A percentile compares a stretch with the other conserved stretches of the same genome.
phyloP scores from a whole-genome alignment of 179 eudicot genomes.

The Spinacia oleracea region DNA sequence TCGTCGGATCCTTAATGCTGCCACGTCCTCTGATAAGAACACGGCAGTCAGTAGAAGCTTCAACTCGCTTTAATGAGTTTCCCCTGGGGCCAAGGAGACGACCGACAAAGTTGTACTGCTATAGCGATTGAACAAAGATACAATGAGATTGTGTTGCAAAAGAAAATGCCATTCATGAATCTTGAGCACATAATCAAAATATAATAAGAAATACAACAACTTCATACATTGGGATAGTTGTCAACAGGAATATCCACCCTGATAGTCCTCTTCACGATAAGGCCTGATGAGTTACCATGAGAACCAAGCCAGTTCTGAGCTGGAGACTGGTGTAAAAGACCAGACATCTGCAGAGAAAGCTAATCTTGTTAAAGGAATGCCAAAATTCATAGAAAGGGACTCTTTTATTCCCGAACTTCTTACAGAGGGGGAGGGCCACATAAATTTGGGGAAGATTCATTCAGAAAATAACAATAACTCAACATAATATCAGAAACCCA shows the following conservation, averaged over 20 bases:
- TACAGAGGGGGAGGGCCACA: neutral
- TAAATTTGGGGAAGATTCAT: neutral
- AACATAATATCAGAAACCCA: slow-evolving; percentile 20
- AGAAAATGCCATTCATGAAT: neutral
- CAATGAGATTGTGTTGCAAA: slow-evolving; percentile 26
- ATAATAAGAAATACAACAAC: slow-evolving; percentile 26
- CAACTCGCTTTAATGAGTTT: slow-evolving; percentile 92
- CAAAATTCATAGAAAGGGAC: neutral
- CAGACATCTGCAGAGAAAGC: slow-evolving; percentile 60
- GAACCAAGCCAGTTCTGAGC: slow-evolving; percentile 83
- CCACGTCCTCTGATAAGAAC: slow-evolving; percentile 98
- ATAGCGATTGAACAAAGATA: slow-evolving; percentile 20
- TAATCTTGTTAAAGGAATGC: slow-evolving; percentile 2
- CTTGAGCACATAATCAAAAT: neutral
- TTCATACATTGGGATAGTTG: slow-evolving; percentile 82
- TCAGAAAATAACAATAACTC: slow-evolving; percentile 1
- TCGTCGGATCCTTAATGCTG: slow-evolving; percentile 91
- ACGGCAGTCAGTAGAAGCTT: slow-evolving; percentile 92
- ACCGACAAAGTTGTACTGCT: slow-evolving; percentile 97
- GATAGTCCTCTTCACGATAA: slow-evolving; percentile 86
- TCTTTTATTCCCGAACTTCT: neutral
- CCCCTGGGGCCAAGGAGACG: slow-evolving; percentile 99
- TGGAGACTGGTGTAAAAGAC: slow-evolving; percentile 69
- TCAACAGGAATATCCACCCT: slow-evolving; percentile 96
- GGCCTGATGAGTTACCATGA: slow-evolving; percentile 82